These are phyloP conservation scores for Pestalotiopsis sp. DNA, from an alignment of 2,329 filamentous ascomycete genomes.

Conservation along the genomic window DNA sequence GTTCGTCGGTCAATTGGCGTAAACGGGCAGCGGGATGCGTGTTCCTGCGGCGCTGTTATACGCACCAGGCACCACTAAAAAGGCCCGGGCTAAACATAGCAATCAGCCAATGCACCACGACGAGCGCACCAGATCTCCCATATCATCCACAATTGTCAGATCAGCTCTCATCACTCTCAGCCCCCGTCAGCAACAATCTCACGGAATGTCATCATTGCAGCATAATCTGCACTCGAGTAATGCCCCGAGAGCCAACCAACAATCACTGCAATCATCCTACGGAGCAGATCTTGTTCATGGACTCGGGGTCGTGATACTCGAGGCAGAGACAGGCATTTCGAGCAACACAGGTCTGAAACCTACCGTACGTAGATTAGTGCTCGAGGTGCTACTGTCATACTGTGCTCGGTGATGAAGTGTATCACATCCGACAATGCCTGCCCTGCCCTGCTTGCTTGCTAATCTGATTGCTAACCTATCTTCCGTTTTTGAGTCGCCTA, in stretches of 20 bases:
- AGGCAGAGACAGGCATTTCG: neutral
- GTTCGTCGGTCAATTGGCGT: neutral
- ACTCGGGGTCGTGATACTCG: neutral
- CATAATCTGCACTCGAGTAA: neutral
- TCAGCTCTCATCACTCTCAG: neutral
- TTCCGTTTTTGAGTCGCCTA: neutral
- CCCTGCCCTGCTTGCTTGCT: neutral
- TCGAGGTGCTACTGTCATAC: neutral
- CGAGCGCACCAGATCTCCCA: conserved; percentile 1
- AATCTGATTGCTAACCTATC: neutral
- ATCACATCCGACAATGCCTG: neutral
- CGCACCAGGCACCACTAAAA: neutral
- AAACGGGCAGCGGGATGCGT: neutral
- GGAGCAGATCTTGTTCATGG: neutral
- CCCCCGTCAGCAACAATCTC: neutral
- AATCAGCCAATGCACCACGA: neutral
- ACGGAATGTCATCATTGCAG: conserved; percentile 10
- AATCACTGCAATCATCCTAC: neutral
- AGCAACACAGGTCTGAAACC: neutral
- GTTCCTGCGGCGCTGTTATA: conserved; percentile 4
- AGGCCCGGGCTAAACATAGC: conserved; percentile 9
- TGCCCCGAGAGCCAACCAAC: neutral
- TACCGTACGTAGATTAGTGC: neutral
- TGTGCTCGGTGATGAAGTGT: neutral
- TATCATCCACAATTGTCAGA: neutral